phyloP scores from a whole-genome alignment of 352 stramenopile species.

The Peronospora farinosa region DNA sequence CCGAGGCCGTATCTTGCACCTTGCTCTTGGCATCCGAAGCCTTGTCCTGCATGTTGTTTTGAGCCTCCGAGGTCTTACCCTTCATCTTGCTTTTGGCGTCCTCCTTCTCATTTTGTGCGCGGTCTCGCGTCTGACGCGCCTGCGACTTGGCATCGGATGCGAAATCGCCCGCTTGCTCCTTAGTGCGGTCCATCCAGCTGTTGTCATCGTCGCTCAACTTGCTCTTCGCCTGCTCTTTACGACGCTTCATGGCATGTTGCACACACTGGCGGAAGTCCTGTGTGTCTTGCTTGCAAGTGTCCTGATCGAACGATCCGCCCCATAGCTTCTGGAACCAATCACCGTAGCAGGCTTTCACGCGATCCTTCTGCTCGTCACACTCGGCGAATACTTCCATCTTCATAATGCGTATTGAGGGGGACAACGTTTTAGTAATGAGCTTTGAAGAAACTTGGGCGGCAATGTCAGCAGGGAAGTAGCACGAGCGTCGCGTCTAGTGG shows the following conservation, averaged over 20 bases:
- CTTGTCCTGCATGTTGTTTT: constrained; percentile 29
- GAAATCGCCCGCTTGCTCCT: constrained; percentile 29
- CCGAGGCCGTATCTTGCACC: background rate
- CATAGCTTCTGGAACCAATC: constrained; percentile 79
- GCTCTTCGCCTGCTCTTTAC: constrained; percentile 24
- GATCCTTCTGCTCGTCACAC: constrained; percentile 71
- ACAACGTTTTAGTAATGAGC: constrained; percentile 23
- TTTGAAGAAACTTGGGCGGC: background rate
- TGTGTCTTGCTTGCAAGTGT: too few species aligned
- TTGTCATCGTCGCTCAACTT: constrained; percentile 20
- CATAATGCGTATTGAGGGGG: constrained; percentile 9
- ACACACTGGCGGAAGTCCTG: constrained; percentile 71
- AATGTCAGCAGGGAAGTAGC: constrained; percentile 11
- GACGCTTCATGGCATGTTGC: constrained; percentile 47
- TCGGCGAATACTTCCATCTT: constrained; percentile 40
- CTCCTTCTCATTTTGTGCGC: constrained; percentile 29
- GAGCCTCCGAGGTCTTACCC: constrained; percentile 28
- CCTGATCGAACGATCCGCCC: constrained; percentile 51
- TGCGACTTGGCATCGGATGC: constrained; percentile 26
- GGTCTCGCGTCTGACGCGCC: constrained; percentile 23
- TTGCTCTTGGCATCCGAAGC: constrained; percentile 34
- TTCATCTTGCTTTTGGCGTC: constrained; percentile 24
- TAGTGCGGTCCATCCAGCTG: constrained; percentile 54
- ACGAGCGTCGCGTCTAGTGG: constrained; percentile 9
- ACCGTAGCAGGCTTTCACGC: constrained; percentile 74